A percentile compares a stretch with the other conserved stretches of the same genome.
Conservation (phyloP, 2,329 filamentous ascomycete species). For the Fusarium kyushuense region DNA sequence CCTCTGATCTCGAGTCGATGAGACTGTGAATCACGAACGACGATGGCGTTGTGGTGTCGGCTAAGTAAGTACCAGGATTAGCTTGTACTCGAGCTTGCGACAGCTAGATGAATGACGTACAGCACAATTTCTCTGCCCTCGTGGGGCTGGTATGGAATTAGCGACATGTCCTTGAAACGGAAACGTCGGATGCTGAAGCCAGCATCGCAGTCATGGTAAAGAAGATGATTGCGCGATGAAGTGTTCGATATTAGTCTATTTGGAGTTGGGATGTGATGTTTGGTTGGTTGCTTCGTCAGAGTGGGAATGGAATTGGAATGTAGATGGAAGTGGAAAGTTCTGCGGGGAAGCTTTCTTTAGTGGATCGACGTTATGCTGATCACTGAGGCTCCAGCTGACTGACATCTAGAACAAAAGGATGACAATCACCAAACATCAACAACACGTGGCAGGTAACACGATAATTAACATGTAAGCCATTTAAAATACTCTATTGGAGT, state of each 20-base stretch:
- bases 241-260: constrained; percentile 9
- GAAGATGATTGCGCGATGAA: constrained; percentile 16
- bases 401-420: no score
- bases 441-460: not conserved
- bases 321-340: constrained; percentile 11
- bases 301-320: constrained; percentile 10
- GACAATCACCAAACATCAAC: constrained; percentile 10
- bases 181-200: constrained; percentile 35
- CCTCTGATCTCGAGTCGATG: constrained; percentile 85
- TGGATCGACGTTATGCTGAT: constrained; percentile 20
- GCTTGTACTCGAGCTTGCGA: constrained; percentile 21
- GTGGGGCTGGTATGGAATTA: constrained; percentile 80
- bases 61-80: constrained; percentile 59
- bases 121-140: constrained; percentile 84
- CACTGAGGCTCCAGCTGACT: constrained; percentile 11
- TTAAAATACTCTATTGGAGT: no score
- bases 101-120: constrained; percentile 67
- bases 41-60: constrained; percentile 91
- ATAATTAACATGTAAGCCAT: not conserved
- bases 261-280: constrained; percentile 16
- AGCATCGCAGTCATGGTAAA: constrained; percentile 44
- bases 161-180: constrained; percentile 63
- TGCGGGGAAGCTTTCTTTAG: constrained; percentile 6
- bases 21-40: constrained; percentile 88
- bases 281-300: constrained; percentile 2